These are phyloP conservation scores for Xylaria curta DNA, from an alignment of 495 filamentous ascomycete species.

Conservation along the genomic window DNA sequence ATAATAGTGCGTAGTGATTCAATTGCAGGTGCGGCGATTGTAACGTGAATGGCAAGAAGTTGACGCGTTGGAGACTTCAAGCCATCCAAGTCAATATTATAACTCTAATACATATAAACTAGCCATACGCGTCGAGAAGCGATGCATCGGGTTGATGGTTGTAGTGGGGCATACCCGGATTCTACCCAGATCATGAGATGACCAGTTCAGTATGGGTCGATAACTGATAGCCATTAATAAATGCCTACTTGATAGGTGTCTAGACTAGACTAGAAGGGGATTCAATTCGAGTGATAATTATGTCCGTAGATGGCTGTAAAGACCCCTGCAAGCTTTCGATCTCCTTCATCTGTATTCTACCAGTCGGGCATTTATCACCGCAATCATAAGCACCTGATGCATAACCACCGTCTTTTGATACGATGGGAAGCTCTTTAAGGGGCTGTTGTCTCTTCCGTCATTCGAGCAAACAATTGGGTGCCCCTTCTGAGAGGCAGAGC, in stretches of 20 bases:
- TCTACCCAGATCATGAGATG: not conserved
- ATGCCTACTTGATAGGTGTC: not conserved
- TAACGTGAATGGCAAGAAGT: not conserved
- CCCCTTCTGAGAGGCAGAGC: not conserved
- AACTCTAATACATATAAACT: not conserved
- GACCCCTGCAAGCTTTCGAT: not conserved
- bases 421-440: not conserved
- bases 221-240: not conserved
- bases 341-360: not conserved
- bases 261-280: not conserved
- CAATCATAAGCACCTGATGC: not conserved
- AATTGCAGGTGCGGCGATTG: not conserved
- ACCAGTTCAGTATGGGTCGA: slow-evolving; percentile 1
- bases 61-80: not conserved
- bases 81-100: not conserved
- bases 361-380: not conserved
- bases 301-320: not conserved
- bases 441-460: not conserved
- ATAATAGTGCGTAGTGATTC: not conserved
- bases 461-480: slow-evolving; percentile 1
- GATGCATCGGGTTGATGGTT: not conserved
- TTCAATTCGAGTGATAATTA: not conserved
- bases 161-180: not conserved
- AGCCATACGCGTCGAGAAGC: not conserved
- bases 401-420: not conserved